phyloP scores from a whole-genome alignment of 169 alveolate species.

The Plasmodium coatneyi region DNA sequence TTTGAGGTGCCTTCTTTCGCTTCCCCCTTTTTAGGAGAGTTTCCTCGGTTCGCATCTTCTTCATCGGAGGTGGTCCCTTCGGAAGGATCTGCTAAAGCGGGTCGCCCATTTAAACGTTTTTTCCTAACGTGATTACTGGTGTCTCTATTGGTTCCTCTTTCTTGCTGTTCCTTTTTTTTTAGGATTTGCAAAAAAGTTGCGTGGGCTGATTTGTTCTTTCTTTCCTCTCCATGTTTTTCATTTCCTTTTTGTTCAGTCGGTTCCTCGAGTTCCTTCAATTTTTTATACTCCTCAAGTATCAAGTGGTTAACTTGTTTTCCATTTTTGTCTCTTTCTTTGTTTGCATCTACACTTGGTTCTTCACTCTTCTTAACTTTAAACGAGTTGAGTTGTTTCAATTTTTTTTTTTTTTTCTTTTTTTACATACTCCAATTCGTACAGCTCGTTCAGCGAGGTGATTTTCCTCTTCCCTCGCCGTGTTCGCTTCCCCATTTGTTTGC shows the following conservation, averaged over 20 bases:
- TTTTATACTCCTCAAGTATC: slow-evolving; percentile 1
- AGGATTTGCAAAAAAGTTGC: slow-evolving; percentile 40
- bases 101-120: not conserved
- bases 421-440: slow-evolving; percentile 76
- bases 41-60: not conserved
- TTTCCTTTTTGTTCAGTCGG: not conserved
- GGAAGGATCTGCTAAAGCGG: not conserved
- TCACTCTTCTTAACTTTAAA: slow-evolving; percentile 6
- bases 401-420: slow-evolving; percentile 67
- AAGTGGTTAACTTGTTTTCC: slow-evolving; percentile 5
- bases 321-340: not conserved
- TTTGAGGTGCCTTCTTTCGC: not conserved
- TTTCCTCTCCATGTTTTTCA: not conserved
- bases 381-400: slow-evolving; percentile 38
- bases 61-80: not conserved
- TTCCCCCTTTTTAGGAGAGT: not conserved
- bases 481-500: not conserved
- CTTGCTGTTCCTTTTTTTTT: slow-evolving; percentile 19
- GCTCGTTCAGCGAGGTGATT: slow-evolving; percentile 47
- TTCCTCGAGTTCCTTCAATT: slow-evolving; percentile 17
- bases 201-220: not conserved
- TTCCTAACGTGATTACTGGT: not conserved
- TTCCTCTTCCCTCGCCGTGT: not conserved
- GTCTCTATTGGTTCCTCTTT: not conserved
- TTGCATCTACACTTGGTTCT: not conserved